Conservation (phyloP, 1,284 basidiomycete species). For the Microbotryomycetes sp. region DNA sequence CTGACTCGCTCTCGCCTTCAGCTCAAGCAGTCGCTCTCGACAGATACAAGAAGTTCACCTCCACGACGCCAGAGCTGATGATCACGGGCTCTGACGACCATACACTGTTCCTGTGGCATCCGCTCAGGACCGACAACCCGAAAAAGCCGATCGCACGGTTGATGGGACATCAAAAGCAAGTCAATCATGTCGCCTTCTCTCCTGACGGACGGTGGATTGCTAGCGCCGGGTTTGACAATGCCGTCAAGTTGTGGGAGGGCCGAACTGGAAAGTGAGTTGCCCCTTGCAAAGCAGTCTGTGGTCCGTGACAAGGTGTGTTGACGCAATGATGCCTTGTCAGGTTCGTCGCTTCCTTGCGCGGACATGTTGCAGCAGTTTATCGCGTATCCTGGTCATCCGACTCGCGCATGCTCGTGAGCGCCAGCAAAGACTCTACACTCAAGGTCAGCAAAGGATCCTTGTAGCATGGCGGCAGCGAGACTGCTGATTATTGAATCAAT, state of each 20-base stretch:
- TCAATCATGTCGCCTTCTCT: constrained; percentile 90
- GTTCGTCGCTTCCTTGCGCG: constrained; percentile 80
- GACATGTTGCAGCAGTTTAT: constrained; percentile 92
- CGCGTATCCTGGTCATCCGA: constrained; percentile 92
- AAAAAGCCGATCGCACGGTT: constrained; percentile 81
- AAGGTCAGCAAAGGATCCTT: constrained; percentile 55
- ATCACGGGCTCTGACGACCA: constrained; percentile 93
- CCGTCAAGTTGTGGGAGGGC: constrained; percentile 90
- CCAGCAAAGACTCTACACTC: constrained; percentile 90
- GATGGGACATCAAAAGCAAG: constrained; percentile 91
- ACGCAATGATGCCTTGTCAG: constrained; percentile 30
- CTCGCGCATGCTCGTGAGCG: constrained; percentile 81
- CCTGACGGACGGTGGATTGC: constrained; percentile 90
- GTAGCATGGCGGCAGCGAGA: background rate
- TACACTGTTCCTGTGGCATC: constrained; percentile 79
- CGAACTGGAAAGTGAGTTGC: constrained; percentile 67
- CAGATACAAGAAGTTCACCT: constrained; percentile 63
- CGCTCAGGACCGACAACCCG: constrained; percentile 46
- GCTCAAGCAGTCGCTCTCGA: constrained; percentile 65
- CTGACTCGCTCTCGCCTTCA: constrained; percentile 36
- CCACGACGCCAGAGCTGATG: constrained; percentile 68
- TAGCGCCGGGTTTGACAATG: constrained; percentile 84
- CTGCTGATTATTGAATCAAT: background rate
- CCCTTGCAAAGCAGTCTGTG: background rate
- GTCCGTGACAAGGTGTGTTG: background rate